Evolutionary conservation across 805 yeast species (phyloP), one percentile per base, ranked within the genome.

Genomic region (Ogataea thermomethanolica): DNA sequence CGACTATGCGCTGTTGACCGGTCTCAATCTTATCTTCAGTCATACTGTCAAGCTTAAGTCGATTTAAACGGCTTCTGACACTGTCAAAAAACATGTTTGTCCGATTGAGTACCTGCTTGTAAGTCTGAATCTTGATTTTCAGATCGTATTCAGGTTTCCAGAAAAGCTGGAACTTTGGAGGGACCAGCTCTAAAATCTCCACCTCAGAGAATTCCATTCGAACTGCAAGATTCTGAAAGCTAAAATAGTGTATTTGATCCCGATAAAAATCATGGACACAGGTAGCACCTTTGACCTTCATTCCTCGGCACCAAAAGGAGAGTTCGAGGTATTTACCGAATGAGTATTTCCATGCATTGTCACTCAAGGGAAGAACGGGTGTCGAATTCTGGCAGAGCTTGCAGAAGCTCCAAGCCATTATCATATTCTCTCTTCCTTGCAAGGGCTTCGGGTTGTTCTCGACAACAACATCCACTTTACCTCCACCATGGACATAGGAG

Each of bases 321-420:
- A 90, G 66, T 64, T 93, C 98, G 17, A 93, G 66, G 57, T 85
- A 93, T 56, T 95, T 95, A 0, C 98, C 99, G 62, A 93, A 82
- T 0, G 98, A 91, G 48, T 81, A 81, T 54, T 82, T 88, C 82
- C 95, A 90, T 0, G 97, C 81, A 28, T 80, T 80, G 35, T 88
- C 91, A 52, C 85, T 84, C 82, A 95, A 78, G 13, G 86, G 85
- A 10, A 81, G 65, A 5, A 84, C 79, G 0, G 96, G 93, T 2
- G 95, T 80, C 0, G 82, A 70, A 26, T 71, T 74, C 10, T 79
- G 76, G 59, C 99, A 93, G 35, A 70, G 71, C 42, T 83, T 85
- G 60, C 99, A 93, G 49, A 74, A 79, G 57, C 95, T 85, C 99
- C 99, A 93, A 68, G 90, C 83, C 39, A 89, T 65, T 29, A 95